phyloP scores from a whole-genome alignment of 2,329 filamentous ascomycete species.

The Lachnellula suecica region DNA sequence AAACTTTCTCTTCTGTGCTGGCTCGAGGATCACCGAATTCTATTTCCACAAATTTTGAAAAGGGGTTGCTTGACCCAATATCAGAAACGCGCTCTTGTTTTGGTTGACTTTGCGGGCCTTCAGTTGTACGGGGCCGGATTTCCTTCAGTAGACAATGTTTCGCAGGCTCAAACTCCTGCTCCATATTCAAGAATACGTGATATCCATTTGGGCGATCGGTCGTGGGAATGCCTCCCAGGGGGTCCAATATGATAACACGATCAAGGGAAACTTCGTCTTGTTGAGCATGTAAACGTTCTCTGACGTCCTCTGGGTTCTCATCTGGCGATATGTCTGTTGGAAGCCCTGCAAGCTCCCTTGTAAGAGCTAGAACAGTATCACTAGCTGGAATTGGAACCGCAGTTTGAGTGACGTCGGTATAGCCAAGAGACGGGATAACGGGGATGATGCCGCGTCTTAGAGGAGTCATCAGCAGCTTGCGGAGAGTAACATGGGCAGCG shows the following conservation, averaged over 20 bases:
- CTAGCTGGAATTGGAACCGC: constrained; percentile 51
- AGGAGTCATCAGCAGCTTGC: constrained; percentile 60
- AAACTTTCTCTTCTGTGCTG: neutral
- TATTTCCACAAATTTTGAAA: constrained; percentile 41
- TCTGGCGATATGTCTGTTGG: constrained; percentile 38
- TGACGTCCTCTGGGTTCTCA: constrained; percentile 41
- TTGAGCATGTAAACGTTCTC: constrained; percentile 38
- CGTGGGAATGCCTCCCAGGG: constrained; percentile 80
- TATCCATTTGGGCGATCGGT: constrained; percentile 57
- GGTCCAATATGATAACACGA: constrained; percentile 84
- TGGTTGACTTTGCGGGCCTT: neutral
- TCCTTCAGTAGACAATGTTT: constrained; percentile 53
- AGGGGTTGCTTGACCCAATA: constrained; percentile 39
- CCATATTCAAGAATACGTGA: constrained; percentile 88
- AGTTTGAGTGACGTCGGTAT: constrained; percentile 48
- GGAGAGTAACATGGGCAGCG: constrained; percentile 39
- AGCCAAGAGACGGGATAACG: constrained; percentile 65
- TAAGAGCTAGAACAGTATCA: constrained; percentile 74
- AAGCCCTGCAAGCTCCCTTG: constrained; percentile 71
- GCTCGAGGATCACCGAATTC: constrained; percentile 15
- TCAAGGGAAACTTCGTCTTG: constrained; percentile 67
- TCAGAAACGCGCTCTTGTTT: constrained; percentile 9
- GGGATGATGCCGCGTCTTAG: constrained; percentile 68
- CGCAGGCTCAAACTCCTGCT: constrained; percentile 80
- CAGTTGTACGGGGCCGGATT: neutral